Evolutionary conservation across 225 moss, liverwort and hornwort species (phyloP).

Genomic region (Neckera pumila): DNA sequence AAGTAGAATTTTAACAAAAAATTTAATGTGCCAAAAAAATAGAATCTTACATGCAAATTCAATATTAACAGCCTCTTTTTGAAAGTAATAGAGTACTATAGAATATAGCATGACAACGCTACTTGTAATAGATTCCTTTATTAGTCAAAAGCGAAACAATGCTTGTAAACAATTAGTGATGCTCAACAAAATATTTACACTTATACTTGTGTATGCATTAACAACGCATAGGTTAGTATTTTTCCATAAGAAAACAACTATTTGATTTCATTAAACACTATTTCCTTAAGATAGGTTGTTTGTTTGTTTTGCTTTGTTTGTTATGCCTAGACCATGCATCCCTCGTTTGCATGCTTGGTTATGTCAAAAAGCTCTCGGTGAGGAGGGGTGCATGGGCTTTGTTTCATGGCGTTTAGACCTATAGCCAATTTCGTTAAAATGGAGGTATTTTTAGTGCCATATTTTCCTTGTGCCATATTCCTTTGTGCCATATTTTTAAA

Average conservation of each 20-base stretch:
- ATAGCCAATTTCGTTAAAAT: too few species aligned
- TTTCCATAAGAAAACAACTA: neutral
- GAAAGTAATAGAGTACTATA: neutral
- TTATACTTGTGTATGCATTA: neutral
- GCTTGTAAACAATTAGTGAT: neutral
- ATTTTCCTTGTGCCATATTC: too few species aligned
- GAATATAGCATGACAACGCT: neutral
- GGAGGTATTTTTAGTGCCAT: too few species aligned
- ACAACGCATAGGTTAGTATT: accelerated
- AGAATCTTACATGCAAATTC: neutral
- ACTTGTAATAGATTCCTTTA: accelerated
- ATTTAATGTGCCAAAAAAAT: neutral
- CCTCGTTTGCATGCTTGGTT: too few species aligned
- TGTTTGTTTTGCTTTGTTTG: too few species aligned
- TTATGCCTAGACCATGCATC: too few species aligned
- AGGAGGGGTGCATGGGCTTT: too few species aligned
- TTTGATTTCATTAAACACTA: neutral
- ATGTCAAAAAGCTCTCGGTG: too few species aligned
- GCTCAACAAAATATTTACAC: too few species aligned
- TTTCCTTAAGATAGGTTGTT: too few species aligned
- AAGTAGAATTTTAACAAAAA: neutral
- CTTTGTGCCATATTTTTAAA: too few species aligned
- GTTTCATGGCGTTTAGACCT: too few species aligned
- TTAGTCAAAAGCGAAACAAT: neutral
- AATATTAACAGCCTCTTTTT: neutral